Evolutionary conservation across 2,329 filamentous ascomycete species (phyloP).

Genomic region (Rosellinia necatrix): DNA sequence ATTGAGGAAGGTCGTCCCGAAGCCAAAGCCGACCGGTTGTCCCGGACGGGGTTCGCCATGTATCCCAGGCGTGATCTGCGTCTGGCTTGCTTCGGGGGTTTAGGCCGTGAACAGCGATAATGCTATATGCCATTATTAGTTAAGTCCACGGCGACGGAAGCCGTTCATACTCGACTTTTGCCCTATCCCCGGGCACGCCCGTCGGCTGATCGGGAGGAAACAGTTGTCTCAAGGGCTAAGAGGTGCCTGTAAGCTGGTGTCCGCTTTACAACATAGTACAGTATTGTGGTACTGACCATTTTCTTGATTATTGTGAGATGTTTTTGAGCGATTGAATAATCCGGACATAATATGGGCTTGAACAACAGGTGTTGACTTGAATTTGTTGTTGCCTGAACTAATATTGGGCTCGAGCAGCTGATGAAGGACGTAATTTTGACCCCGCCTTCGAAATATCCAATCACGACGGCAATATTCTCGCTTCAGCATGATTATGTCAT

Average conservation of each 20-base stretch:
- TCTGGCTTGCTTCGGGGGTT: conserved; percentile 32
- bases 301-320: background rate
- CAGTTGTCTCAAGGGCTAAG: background rate
- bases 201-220: background rate
- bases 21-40: conserved; percentile 35
- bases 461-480: background rate
- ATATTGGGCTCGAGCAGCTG: background rate
- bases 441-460: background rate
- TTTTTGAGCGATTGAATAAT: background rate
- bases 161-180: background rate
- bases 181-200: background rate
- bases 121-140: conserved; percentile 21
- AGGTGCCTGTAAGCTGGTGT: background rate
- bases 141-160: background rate
- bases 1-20: conserved; percentile 32
- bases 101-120: conserved; percentile 36
- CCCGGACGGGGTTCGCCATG: conserved; percentile 32
- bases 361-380: background rate
- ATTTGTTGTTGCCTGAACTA: background rate
- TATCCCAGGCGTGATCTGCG: conserved; percentile 35
- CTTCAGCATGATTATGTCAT: background rate
- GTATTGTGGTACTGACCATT: background rate
- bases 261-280: background rate
- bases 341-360: background rate
- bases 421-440: background rate